These are phyloP conservation scores for Fremontodendron californicum DNA, from an alignment of 345 rosid genomes.

Conservation along the genomic window DNA sequence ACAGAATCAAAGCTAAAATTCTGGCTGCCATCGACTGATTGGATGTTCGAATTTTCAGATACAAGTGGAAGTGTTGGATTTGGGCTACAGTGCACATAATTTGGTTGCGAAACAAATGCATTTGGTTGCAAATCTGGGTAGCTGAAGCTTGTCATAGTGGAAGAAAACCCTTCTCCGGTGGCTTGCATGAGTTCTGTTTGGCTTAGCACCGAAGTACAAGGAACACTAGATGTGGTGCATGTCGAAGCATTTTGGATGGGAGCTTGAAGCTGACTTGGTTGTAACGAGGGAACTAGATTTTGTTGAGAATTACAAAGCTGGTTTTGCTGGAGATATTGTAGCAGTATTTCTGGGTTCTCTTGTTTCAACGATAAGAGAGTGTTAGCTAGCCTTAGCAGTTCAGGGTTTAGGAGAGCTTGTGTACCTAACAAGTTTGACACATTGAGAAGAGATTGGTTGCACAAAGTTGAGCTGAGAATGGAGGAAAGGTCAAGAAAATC, in stretches of 20 bases:
- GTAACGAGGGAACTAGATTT: constrained; percentile 23
- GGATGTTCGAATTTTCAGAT: constrained; percentile 29
- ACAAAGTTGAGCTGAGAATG: constrained; percentile 46
- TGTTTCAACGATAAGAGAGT: constrained; percentile 44
- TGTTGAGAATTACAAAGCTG: constrained; percentile 22
- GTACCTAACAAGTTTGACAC: constrained; percentile 43
- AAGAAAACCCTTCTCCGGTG: constrained; percentile 16
- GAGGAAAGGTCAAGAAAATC: constrained; percentile 77
- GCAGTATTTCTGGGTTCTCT: constrained; percentile 36
- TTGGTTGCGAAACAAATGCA: constrained; percentile 22
- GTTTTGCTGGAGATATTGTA: constrained; percentile 40
- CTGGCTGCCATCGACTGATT: constrained; percentile 27
- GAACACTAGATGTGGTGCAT: constrained; percentile 22
- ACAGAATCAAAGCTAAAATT: constrained; percentile 49
- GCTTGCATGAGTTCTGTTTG: constrained; percentile 31
- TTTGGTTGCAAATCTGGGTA: constrained; percentile 23
- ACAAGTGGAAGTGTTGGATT: constrained; percentile 15
- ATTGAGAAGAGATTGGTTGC: constrained; percentile 36
- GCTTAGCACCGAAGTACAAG: background rate
- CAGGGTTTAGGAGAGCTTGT: constrained; percentile 50
- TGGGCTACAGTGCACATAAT: constrained; percentile 9
- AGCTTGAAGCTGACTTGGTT: constrained; percentile 21
- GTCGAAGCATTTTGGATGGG: constrained; percentile 14
- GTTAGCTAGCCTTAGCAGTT: constrained; percentile 38
- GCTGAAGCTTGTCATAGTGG: constrained; percentile 7